Evolutionary conservation across 805 yeast species (phyloP).

Genomic region (Nakazawaea siamensis): DNA sequence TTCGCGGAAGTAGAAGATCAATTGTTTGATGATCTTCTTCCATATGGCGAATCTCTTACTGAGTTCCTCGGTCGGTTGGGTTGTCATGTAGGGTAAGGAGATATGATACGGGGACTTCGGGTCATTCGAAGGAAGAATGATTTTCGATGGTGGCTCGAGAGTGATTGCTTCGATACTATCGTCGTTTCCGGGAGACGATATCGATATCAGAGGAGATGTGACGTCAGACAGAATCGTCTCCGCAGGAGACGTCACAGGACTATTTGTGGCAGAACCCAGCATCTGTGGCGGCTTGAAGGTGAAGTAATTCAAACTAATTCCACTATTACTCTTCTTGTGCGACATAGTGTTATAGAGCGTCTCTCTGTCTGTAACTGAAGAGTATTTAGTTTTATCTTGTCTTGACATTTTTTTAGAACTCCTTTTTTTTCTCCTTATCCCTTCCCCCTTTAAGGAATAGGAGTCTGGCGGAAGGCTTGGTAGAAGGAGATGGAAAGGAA

Average conservation of each 20-base stretch:
- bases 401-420: neutral
- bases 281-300: constrained; percentile 1
- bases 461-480: neutral
- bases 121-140: constrained; percentile 22
- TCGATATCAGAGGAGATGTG: neutral
- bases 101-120: constrained; percentile 26
- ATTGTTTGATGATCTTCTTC: constrained; percentile 45
- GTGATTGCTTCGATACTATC: neutral
- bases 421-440: too few relatives aligned
- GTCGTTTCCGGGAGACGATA: neutral
- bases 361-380: neutral
- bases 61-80: constrained; percentile 37
- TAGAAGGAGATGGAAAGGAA: neutral
- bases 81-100: constrained; percentile 18
- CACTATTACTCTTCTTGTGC: constrained; percentile 5
- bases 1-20: constrained; percentile 43
- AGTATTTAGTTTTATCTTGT: neutral
- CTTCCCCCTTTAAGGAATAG: neutral
- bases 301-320: constrained; percentile 9
- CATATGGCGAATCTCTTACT: constrained; percentile 50
- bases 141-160: neutral
- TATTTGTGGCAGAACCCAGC: too few relatives aligned
- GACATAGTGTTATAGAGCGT: neutral
- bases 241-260: neutral
- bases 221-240: neutral